Evolutionary conservation across 108 stramenopile genomes (phyloP), one percentile per base, ranked within the genome.

Genomic region (Mayamaea pseudoterrestris): DNA sequence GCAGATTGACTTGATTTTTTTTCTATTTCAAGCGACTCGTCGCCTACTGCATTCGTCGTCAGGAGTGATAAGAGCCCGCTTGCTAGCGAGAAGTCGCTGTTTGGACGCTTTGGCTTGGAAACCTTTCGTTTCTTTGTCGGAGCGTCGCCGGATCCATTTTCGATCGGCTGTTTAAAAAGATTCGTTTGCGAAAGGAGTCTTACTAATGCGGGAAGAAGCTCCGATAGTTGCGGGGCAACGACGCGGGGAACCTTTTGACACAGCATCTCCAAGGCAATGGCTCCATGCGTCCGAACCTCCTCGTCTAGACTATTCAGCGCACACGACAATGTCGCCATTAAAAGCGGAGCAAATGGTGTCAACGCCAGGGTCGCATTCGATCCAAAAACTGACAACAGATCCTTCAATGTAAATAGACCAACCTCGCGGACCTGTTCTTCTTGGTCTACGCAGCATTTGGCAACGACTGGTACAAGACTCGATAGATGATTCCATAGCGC

Each of bases 221-320:
- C n/a, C 24, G 39, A 22, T 5, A 31, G 47, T 2, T n/a, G 30
- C 1, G 51, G 6, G 0, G 26, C 4, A 6, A 65, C 29, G 11
- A 52, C 12, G 13, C 43, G 42, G 21, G 62, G 69, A 14, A 55
- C 47, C 13, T 60, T 39, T 20, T 57, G 54, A 46, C 68, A 55
- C 51, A 89, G 18, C 29, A 76, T 50, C 7, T 65, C 56, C 5
- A 79, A 61, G 16, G 60, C 44, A 18, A 52, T 59, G 17, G 61
- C 67, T 0, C 83, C 88, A 43, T 82, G 76, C 21, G 65, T 45
- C 26, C 83, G 63, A 18, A 70, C 68, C 13, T 35, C 40, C 24
- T 54, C 53, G 60, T 90, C 88, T 27, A 90, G 53, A 63, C 83
- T 80, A 43, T 84, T 76, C 50, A 90, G 47, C 29, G 88, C 78